Percentiles rank a stretch among this genome's conserved stretches.
These are phyloP conservation scores for Verbascum thapsus DNA, from an alignment of 257 asterid species.

Conservation along the genomic window DNA sequence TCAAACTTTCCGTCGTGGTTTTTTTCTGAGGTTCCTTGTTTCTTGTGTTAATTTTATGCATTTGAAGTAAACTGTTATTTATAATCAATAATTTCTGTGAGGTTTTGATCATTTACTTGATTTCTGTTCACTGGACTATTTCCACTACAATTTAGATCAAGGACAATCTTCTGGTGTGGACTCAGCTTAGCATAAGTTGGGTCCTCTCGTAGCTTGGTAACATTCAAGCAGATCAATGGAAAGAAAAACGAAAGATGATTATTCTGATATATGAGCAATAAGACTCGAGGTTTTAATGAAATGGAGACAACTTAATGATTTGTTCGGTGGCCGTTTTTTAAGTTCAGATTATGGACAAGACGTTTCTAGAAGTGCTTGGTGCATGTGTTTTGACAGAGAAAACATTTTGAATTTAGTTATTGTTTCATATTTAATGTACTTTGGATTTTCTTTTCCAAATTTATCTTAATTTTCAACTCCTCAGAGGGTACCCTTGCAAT, in stretches of 20 bases:
- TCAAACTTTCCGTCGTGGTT: not conserved
- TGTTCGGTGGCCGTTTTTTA: not conserved
- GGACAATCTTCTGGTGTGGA: not conserved
- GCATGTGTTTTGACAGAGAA: not conserved
- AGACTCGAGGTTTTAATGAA: not conserved
- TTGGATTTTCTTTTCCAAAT: not conserved
- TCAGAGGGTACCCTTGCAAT: not conserved
- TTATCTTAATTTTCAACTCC: not conserved
- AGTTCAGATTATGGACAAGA: not conserved
- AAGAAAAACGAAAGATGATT: not conserved
- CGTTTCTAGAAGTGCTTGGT: not conserved
- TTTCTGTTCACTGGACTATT: constrained; percentile 20
- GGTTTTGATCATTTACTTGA: constrained; percentile 4
- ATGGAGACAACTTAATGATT: not conserved
- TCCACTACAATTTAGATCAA: constrained; percentile 11
- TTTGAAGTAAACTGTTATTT: constrained; percentile 5
- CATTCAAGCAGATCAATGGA: not conserved
- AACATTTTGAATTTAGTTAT: constrained; percentile 5
- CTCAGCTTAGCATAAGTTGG: not conserved
- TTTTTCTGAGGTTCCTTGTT: constrained; percentile 14
- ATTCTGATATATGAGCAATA: not conserved
- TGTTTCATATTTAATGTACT: constrained; percentile 1
- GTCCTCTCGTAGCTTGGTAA: not conserved
- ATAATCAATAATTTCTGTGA: not conserved
- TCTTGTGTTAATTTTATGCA: not conserved